Percentiles rank a stretch among this genome's conserved stretches.
phyloP scores from a whole-genome alignment of 1,284 basidiomycete species.

The Exobasidium cylindrosporum region DNA sequence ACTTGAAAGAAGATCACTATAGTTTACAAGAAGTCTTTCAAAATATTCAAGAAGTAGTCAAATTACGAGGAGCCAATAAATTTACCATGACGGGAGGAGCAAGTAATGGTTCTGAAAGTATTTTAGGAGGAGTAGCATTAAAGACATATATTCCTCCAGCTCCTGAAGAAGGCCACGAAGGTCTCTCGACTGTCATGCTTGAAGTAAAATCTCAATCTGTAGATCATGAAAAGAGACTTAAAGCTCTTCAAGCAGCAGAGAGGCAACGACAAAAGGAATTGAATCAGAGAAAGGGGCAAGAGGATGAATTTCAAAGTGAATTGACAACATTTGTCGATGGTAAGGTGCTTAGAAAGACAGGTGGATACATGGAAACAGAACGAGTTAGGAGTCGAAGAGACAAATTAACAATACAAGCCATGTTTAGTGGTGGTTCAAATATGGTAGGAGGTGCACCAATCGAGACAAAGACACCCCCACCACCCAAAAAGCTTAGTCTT shows the following conservation, averaged over 20 bases:
- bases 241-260: slow-evolving; percentile 50
- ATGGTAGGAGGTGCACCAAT: slow-evolving; percentile 13
- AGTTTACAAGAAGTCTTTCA: slow-evolving; percentile 51
- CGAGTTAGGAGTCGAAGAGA: slow-evolving; percentile 46
- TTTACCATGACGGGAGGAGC: slow-evolving; percentile 17
- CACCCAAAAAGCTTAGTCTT: background rate
- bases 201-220: slow-evolving; percentile 51
- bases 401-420: slow-evolving; percentile 46
- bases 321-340: slow-evolving; percentile 52
- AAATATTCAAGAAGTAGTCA: slow-evolving; percentile 54
- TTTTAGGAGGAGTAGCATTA: slow-evolving; percentile 5
- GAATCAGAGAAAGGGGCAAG: slow-evolving; percentile 18
- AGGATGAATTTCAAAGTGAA: slow-evolving; percentile 53
- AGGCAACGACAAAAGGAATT: slow-evolving; percentile 44
- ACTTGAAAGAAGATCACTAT: slow-evolving; percentile 45
- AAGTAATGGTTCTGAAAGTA: slow-evolving; percentile 10
- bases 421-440: slow-evolving; percentile 37
- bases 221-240: slow-evolving; percentile 52
- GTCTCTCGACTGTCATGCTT: slow-evolving; percentile 52
- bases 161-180: slow-evolving; percentile 51
- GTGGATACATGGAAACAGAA: slow-evolving; percentile 50
- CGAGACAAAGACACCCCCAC: background rate
- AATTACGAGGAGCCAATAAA: slow-evolving; percentile 36
- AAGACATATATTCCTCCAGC: slow-evolving; percentile 43
- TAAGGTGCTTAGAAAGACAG: slow-evolving; percentile 50